Evolutionary conservation across 352 stramenopile genomes (phyloP).

Genomic region (Phytophthora capsici): DNA sequence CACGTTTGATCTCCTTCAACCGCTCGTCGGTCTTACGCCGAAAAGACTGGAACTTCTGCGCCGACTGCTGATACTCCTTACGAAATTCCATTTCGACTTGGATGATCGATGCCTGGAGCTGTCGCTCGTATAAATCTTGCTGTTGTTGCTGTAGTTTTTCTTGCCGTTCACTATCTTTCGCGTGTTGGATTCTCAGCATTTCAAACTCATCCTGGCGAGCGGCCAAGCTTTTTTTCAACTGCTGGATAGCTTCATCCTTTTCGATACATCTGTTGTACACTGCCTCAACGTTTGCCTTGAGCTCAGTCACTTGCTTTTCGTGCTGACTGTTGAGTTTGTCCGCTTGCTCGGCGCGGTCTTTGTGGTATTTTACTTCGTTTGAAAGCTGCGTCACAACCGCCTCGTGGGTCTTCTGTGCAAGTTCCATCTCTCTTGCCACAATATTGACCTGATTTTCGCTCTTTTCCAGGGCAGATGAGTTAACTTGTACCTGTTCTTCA

Average conservation of each 20-base stretch:
- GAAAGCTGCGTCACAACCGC: conserved; percentile 23
- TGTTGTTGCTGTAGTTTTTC: conserved; percentile 66
- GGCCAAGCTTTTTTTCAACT: conserved; percentile 51
- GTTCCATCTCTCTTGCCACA: conserved; percentile 26
- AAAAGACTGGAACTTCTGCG: conserved; percentile 49
- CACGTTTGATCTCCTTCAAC: conserved; percentile 36
- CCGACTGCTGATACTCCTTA: conserved; percentile 54
- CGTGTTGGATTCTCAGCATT: conserved; percentile 49
- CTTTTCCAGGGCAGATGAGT: conserved; percentile 24
- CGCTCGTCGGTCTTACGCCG: conserved; percentile 59
- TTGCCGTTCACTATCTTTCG: conserved; percentile 55
- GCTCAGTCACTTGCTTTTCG: conserved; percentile 52
- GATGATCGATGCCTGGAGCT: conserved; percentile 57
- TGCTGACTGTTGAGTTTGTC: conserved; percentile 42
- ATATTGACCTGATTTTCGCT: conserved; percentile 4
- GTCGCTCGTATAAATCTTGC: conserved; percentile 61
- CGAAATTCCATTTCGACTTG: conserved; percentile 82
- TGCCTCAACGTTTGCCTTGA: conserved; percentile 50
- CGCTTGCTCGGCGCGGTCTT: conserved; percentile 43
- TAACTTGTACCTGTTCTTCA: conserved; percentile 24
- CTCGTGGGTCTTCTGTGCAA: conserved; percentile 24
- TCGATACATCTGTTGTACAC: conserved; percentile 62
- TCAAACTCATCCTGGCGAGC: conserved; percentile 60
- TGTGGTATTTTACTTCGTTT: conserved; percentile 33
- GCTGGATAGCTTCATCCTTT: conserved; percentile 65